Base-by-base conservation (phyloP, 108 stramenopile species). In the Pseudonitzschia multiseries region DNA sequence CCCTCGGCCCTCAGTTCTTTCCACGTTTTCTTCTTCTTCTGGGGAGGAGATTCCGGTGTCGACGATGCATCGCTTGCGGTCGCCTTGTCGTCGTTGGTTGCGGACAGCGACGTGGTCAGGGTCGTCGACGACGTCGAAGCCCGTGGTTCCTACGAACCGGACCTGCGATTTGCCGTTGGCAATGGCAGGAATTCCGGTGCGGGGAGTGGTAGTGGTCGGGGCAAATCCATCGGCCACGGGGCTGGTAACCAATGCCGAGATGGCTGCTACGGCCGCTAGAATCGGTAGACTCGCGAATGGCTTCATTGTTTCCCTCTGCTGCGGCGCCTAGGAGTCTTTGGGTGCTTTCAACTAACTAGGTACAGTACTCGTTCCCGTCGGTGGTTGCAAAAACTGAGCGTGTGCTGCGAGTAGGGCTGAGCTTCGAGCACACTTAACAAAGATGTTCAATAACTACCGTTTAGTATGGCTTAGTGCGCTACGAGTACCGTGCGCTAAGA, bases 1-100 rank as follows among this genome's bases (percentile, higher is more conserved):
- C 81, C 85, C 56, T 86, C 79, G 18, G 26, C 63, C 24, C 79
- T 72, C 14, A 79, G 44, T 46, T 79, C 79, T 29, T 73, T 54
- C 41, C 69, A 33, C 4, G 79, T 74, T 42, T 79, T 79, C 28
- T 69, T 69, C 57, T 73, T 74, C 20, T 32, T 31, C 44, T 68
- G 0, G 22, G 21, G 8, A 50, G 21, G 8, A 50, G 18, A 8
- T 48, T 42, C 67, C 21, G 67, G 15, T 68, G 67, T 48, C 24
- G 67, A 28, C 24, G 67, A 28, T 27, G 29, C 22, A 14, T 21
- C 15, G 15, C 46, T 68, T 52, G 46, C 67, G 31, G 41, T 33
- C 36, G 43, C 65, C 33, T 22, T 27, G 65, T 28, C 65, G 65
- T 18, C 46, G 12, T 15, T 27, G 36, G 65, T 18, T 13, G 65